Conservation (phyloP, 768 basidiomycete species). For the Mycena rosella region DNA sequence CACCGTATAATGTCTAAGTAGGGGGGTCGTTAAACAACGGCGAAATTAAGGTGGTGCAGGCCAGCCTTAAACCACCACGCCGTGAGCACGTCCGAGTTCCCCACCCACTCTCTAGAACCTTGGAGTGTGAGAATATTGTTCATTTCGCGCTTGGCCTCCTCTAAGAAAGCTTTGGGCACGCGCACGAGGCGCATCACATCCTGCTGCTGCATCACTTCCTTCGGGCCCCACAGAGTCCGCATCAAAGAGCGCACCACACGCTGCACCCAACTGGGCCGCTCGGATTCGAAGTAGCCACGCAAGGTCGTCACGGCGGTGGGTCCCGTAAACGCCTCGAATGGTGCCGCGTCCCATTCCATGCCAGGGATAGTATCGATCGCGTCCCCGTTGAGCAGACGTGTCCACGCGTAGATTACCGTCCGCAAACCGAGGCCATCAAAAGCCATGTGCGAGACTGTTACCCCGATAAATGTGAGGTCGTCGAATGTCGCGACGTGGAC, state of each 20-base stretch:
- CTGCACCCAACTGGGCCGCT: neutral
- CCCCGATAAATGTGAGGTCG: conserved; percentile 25
- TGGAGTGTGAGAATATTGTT: conserved; percentile 15
- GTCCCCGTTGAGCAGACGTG: conserved; percentile 12
- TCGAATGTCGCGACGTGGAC: conserved; percentile 23
- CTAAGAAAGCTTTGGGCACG: conserved; percentile 25
- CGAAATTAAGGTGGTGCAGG: neutral
- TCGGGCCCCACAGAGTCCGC: neutral
- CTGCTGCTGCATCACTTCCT: neutral
- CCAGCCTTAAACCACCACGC: conserved; percentile 31
- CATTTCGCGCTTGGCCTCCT: neutral
- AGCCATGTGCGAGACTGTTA: conserved; percentile 11
- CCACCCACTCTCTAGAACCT: conserved; percentile 20
- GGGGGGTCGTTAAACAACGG: too few species aligned
- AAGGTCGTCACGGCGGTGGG: neutral
- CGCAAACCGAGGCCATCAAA: conserved; percentile 14
- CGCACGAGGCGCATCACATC: too few species aligned
- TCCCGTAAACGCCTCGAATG: too few species aligned
- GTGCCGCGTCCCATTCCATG: conserved; percentile 13
- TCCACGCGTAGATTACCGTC: conserved; percentile 20
- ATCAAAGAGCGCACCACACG: neutral
- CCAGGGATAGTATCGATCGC: conserved; percentile 12
- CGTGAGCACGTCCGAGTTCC: conserved; percentile 14
- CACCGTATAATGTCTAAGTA: neutral
- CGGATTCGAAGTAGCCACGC: conserved; percentile 1